These are phyloP conservation scores for Arxiozyma heterogenica DNA, from an alignment of 1,139 yeast species.

Conservation along the genomic window DNA sequence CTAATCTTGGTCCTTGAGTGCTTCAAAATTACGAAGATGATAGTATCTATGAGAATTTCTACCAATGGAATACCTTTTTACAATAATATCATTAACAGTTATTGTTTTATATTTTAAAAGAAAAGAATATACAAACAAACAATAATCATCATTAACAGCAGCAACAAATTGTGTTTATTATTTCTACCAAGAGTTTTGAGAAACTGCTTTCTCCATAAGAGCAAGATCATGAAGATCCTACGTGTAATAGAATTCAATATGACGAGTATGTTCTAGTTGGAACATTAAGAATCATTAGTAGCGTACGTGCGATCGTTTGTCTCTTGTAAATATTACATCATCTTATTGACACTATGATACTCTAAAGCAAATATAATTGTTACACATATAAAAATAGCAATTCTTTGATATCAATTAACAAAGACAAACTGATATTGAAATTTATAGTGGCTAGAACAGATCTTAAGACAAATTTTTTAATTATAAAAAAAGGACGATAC, in stretches of 20 bases:
- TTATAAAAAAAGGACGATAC: neutral
- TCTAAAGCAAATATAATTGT: neutral
- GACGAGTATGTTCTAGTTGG: constrained; percentile 21
- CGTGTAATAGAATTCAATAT: constrained; percentile 42
- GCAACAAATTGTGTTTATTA: constrained; percentile 18
- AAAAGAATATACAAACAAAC: neutral
- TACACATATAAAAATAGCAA: neutral
- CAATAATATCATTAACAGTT: constrained; percentile 44
- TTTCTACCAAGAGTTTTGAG: constrained; percentile 68
- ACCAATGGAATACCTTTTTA: constrained; percentile 56
- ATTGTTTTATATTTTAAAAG: constrained; percentile 31
- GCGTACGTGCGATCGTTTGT: constrained; percentile 45
- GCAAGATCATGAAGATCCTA: constrained; percentile 61
- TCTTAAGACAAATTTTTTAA: neutral
- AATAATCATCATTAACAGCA: neutral
- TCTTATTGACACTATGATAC: constrained; percentile 10
- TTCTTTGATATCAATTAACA: neutral
- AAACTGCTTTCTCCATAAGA: constrained; percentile 83
- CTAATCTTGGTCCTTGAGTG: neutral
- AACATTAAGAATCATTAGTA: constrained; percentile 54
- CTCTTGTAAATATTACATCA: constrained; percentile 20
- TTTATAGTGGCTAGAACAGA: neutral
- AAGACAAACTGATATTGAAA: neutral
- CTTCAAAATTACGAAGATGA: neutral
- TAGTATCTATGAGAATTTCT: constrained; percentile 52